A percentile compares a stretch with the other conserved stretches of the same genome.
phyloP scores from a whole-genome alignment of 352 stramenopile species.

The Pythium sukuiense region DNA sequence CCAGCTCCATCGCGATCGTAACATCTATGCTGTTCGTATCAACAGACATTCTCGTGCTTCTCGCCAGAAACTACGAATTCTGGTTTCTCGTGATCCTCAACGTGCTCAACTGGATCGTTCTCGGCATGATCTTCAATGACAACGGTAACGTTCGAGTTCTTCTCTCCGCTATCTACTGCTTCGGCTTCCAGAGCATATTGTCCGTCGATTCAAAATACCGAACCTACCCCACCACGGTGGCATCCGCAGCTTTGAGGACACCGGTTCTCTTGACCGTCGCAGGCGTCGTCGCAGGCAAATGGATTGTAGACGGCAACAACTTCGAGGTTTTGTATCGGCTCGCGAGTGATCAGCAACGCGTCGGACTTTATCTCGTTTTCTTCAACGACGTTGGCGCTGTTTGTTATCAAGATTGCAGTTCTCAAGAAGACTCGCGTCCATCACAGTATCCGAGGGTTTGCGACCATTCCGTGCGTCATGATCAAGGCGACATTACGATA shows the following conservation, averaged over 20 bases:
- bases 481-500: constrained; percentile 12
- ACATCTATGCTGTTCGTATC: constrained; percentile 13
- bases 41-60: constrained; percentile 6
- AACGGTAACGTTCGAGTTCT: background rate
- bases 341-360: constrained; percentile 1
- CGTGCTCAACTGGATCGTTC: constrained; percentile 13
- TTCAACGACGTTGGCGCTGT: constrained; percentile 10
- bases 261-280: constrained; percentile 6
- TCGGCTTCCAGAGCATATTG: constrained; percentile 12
- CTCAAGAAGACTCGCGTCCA: constrained; percentile 11
- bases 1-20: constrained; percentile 4
- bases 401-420: constrained; percentile 5
- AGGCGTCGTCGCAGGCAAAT: background rate
- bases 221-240: constrained; percentile 9
- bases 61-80: constrained; percentile 15
- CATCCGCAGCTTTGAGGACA: constrained; percentile 6
- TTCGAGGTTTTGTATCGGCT: constrained; percentile 4
- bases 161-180: constrained; percentile 1
- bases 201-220: constrained; percentile 20
- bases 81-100: constrained; percentile 20
- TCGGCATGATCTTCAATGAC: constrained; percentile 6
- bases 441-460: constrained; percentile 1
- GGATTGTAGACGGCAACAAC: constrained; percentile 7
- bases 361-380: constrained; percentile 16
- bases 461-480: constrained; percentile 13